Evolutionary conservation across 129 eudicot species (phyloP).

Genomic region (Helianthus annuus): DNA sequence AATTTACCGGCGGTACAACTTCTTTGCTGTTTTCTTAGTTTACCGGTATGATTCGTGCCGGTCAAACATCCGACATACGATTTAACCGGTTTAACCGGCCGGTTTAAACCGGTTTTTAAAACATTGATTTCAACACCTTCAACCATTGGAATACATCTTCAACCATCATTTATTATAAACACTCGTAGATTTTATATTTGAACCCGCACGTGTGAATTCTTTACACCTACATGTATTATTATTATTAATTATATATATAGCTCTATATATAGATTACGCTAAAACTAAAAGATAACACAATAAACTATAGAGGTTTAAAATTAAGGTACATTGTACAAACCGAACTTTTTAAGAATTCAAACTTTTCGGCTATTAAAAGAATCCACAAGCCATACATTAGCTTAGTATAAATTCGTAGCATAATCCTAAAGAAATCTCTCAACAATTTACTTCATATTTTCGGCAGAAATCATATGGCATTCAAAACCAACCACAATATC

Average conservation of each 20-base stretch:
- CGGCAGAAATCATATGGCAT: constrained; percentile 31
- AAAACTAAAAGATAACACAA: not conserved
- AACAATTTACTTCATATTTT: not conserved
- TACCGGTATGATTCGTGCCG: too few relatives aligned
- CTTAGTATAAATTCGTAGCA: not conserved
- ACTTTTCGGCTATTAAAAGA: constrained; percentile 33
- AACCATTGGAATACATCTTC: too few relatives aligned
- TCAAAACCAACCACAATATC: constrained; percentile 18
- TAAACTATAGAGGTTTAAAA: not conserved
- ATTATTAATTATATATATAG: not conserved
- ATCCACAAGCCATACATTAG: not conserved
- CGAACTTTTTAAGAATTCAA: constrained; percentile 25
- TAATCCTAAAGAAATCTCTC: not conserved
- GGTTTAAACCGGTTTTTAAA: too few relatives aligned
- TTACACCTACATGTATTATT: constrained; percentile 2
- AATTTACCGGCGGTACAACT: too few relatives aligned
- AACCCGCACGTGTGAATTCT: not conserved
- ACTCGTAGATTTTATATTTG: not conserved
- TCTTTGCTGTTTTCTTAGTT: too few relatives aligned
- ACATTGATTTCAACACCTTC: too few relatives aligned
- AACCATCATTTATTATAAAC: not conserved
- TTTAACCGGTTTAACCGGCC: too few relatives aligned
- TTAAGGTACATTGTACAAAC: constrained; percentile 21
- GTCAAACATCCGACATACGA: too few relatives aligned
- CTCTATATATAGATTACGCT: not conserved